Evolutionary conservation across 164 flowering plant species (phyloP), one percentile per base, ranked within the genome.

Genomic region (Vitis labrusca): DNA sequence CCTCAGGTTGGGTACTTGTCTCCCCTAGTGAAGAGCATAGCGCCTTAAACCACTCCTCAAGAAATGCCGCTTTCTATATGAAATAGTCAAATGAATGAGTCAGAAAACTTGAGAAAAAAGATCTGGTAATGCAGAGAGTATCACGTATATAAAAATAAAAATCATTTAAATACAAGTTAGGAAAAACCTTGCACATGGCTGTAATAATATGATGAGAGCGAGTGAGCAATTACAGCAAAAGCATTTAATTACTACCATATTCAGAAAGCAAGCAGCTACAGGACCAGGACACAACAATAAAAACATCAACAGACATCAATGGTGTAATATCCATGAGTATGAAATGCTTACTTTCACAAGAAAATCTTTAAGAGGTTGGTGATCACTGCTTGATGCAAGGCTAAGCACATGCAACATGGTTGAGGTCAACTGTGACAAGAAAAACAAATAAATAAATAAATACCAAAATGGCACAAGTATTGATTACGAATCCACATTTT

Each of bases 401-500:
- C 85, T 78, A 60, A 94, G 89, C 65, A 91, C 80, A 77, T 94
- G 97, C 82, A 94, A 69, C 83, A 85, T 81, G 23, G 97, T 87
- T 65, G 92, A 80, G 19, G 85, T 90, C 73, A 94, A 69, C 97
- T 93, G 95, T 16, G 81, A 50, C 61, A 73, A 62, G 32, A 58
- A 71, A 49, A 59, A 57, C 6, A 51, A 56, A 23, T 4, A 56
- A 17, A 10, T 11, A 54, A 47, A 50, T 48, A 8, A 48, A 63
- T 13, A 11, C 13, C 32, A 10, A 37, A 23, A 50, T 13, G 17
- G 53, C 44, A 37, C 44, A 37, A 37, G 7, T 37, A 7, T 37
- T 37, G 7, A 37, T 37, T 37, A 37, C 7, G 7, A 37, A 37
- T 37, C 44, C 44, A 37, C 44, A 37, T 37, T 37, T 5, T 37